These are phyloP conservation scores for Trichoderma sp. DNA, from an alignment of 2,329 filamentous ascomycete genomes.

Conservation along the genomic window DNA sequence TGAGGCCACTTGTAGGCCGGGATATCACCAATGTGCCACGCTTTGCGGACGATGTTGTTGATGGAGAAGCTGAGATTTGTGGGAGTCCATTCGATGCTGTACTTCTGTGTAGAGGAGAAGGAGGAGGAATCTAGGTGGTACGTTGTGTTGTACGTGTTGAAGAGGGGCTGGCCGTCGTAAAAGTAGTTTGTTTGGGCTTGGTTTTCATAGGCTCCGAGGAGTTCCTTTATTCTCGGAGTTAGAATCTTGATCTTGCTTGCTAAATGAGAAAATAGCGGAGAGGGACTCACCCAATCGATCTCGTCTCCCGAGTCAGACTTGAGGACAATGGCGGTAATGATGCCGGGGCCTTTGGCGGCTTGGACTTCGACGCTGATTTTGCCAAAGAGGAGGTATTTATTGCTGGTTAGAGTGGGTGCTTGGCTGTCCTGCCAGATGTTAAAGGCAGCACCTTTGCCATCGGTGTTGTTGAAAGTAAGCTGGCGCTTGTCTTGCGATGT, in stretches of 20 bases:
- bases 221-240: slow-evolving; percentile 26
- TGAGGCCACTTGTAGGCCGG: slow-evolving; percentile 61
- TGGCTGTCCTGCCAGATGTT: slow-evolving; percentile 61
- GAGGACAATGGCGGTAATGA: slow-evolving; percentile 75
- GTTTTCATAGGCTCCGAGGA: slow-evolving; percentile 36
- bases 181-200: slow-evolving; percentile 83
- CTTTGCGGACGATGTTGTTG: slow-evolving; percentile 43
- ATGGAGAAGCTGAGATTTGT: slow-evolving; percentile 62
- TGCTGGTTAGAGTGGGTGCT: slow-evolving; percentile 62
- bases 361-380: slow-evolving; percentile 69
- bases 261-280: background rate
- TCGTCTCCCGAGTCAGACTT: slow-evolving; percentile 79
- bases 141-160: slow-evolving; percentile 51
- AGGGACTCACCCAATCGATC: slow-evolving; percentile 49
- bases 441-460: slow-evolving; percentile 35
- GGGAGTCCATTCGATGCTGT: slow-evolving; percentile 67
- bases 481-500: slow-evolving; percentile 31
- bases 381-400: slow-evolving; percentile 86
- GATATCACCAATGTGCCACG: slow-evolving; percentile 46
- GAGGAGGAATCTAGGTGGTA: slow-evolving; percentile 45
- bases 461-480: slow-evolving; percentile 30
- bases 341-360: slow-evolving; percentile 70
- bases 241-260: background rate
- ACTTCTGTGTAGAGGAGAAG: slow-evolving; percentile 57
- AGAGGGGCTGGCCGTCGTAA: slow-evolving; percentile 63